A percentile compares a stretch with the other conserved stretches of the same genome.
Conservation (phyloP, 164 flowering plant species). For the Umbilicus rupestris region DNA sequence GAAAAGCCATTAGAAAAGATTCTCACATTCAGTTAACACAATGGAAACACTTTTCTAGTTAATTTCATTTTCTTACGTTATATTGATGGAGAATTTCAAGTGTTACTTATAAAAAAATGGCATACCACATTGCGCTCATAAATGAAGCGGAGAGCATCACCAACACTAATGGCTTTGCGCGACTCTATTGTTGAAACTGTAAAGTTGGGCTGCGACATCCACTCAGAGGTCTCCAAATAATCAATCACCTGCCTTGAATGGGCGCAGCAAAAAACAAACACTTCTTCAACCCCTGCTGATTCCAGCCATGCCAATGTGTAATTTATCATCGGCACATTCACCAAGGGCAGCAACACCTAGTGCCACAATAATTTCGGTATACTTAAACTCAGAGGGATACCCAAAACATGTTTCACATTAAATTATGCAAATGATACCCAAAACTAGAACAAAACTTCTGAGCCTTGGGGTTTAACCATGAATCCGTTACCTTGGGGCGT, state of each 20-base stretch:
- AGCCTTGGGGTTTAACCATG: too few species aligned
- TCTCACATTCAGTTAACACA: not conserved
- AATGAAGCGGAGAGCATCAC: conserved; percentile 85
- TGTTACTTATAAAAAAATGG: not conserved
- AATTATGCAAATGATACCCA: too few species aligned
- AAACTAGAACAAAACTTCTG: too few species aligned
- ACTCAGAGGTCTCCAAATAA: conserved; percentile 62
- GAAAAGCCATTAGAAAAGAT: conserved; percentile 9
- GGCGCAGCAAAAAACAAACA: conserved; percentile 89
- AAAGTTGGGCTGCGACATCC: conserved; percentile 66
- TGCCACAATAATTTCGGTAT: not conserved
- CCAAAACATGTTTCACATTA: too few species aligned
- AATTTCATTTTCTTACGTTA: too few species aligned
- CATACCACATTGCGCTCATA: conserved; percentile 85
- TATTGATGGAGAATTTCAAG: too few species aligned
- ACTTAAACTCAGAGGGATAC: too few species aligned
- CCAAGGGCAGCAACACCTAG: conserved; percentile 82
- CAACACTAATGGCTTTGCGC: conserved; percentile 67
- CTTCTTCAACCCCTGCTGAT: conserved; percentile 92
- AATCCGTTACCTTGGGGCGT: conserved; percentile 96
- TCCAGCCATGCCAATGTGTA: conserved; percentile 94
- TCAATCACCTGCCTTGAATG: conserved; percentile 77
- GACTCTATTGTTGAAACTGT: conserved; percentile 70
- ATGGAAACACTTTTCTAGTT: not conserved
- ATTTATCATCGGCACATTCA: conserved; percentile 83